Evolutionary conservation across 345 rosid species (phyloP), one percentile per base, ranked within the genome.

Genomic region (Dipteronia sinensis): DNA sequence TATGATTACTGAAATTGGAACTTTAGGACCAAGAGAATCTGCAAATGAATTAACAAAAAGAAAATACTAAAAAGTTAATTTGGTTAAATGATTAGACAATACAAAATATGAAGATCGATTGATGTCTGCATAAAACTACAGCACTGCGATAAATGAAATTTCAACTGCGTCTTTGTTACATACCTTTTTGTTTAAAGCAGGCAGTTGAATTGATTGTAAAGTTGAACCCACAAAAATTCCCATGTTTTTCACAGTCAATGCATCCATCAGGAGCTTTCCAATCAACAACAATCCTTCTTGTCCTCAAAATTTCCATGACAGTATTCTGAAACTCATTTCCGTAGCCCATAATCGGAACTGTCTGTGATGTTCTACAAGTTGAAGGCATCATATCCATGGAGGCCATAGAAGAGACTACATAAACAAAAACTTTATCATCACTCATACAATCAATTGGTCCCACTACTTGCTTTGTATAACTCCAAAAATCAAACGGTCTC

Each of bases 301-400:
- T 64, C 19, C 67, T 64, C 40, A 23, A 23, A 4, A 64, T 19
- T 1, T 7, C 10, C 67, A 23, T 29, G 17, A 64, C 40, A 27
- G 67, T 4, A 12, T 27, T 64, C 67, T 25, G 6, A 19, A 64
- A 2, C 40, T 27, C 17, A 42, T 13, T 2, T n/a, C 8, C 51
- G 25, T 62, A 53, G 80, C 55, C 22, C 69, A 47, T 80, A n/a
- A 58, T 58, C 25, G 20, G 1, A 58, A 11, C 63, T 58, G 63
- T 19, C 20, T 20, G 63, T 0, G 63, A n/a, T 58, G 3, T 58
- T 20, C 63, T 58, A 10, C 63, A 58, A 58, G 25, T 58, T 58
- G 63, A n/a, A 58, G 63, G 63, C 63, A 58, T 58, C 63, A 20
- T 58, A 20, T 58, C 63, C 63, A 58, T 58, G 10, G 63, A 20